Evolutionary conservation across 768 basidiomycete species (phyloP).

Genomic region (Termitomyces sp.): DNA sequence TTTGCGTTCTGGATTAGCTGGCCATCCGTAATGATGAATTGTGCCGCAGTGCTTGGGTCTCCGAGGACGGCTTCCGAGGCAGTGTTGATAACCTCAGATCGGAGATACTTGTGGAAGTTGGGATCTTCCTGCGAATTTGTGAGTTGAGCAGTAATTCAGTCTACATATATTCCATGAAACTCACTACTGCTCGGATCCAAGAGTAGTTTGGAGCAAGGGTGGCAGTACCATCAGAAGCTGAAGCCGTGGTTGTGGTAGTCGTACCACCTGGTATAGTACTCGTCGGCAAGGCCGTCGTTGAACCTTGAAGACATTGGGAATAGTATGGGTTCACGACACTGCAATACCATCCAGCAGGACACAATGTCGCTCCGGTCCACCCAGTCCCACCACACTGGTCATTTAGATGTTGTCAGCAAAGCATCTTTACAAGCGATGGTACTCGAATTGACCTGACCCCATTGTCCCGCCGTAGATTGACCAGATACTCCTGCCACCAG

Average conservation of each 20-base stretch:
- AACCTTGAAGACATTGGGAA: conserved; percentile 50
- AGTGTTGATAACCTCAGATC: conserved; percentile 39
- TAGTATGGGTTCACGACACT: conserved; percentile 40
- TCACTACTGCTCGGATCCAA: conserved; percentile 54
- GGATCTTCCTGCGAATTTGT: conserved; percentile 37
- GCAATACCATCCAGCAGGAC: conserved; percentile 43
- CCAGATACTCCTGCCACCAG: conserved; percentile 3
- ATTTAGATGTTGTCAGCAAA: neutral
- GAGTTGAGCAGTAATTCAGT: neutral
- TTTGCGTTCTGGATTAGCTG: conserved; percentile 49
- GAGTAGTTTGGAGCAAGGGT: conserved; percentile 47
- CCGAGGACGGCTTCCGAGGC: conserved; percentile 48
- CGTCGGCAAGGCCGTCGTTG: conserved; percentile 20
- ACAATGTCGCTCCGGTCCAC: conserved; percentile 47
- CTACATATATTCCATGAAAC: conserved; percentile 10
- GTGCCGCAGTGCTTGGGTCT: conserved; percentile 43
- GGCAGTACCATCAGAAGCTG: conserved; percentile 28
- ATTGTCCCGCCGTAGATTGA: conserved; percentile 22
- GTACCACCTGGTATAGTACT: conserved; percentile 17
- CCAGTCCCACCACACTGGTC: conserved; percentile 49
- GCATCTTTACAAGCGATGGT: neutral
- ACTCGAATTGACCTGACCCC: conserved; percentile 29
- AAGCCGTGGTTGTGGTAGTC: conserved; percentile 20
- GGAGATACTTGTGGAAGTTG: conserved; percentile 60
- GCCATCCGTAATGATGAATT: conserved; percentile 51